Percentiles rank a stretch among this genome's conserved stretches.
phyloP scores from a whole-genome alignment of 805 yeast genomes.

The Sungouiozyma ichnusensis region DNA sequence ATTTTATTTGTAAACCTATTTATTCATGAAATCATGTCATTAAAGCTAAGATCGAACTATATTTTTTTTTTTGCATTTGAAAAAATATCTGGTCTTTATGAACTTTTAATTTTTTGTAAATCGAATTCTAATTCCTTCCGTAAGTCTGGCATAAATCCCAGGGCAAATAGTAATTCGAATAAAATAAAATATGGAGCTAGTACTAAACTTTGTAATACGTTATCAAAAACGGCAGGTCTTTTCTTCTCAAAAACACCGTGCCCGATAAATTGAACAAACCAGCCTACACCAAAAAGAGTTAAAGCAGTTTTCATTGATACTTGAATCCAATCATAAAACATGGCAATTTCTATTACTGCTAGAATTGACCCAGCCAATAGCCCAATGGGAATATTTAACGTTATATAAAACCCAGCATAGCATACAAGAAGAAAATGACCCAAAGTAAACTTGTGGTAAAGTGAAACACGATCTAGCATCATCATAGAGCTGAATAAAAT shows the following conservation, averaged over 20 bases:
- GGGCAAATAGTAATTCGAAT: constrained; percentile 58
- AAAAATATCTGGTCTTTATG: too few relatives aligned
- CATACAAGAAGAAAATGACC: constrained; percentile 37
- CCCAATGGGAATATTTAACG: constrained; percentile 45
- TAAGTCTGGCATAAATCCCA: constrained; percentile 48
- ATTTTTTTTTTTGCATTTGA: too few relatives aligned
- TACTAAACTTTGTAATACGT: constrained; percentile 71
- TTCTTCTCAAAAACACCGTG: constrained; percentile 73
- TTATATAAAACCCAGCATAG: constrained; percentile 49
- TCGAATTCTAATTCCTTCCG: constrained; percentile 3
- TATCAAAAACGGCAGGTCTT: constrained; percentile 83
- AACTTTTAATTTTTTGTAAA: not conserved
- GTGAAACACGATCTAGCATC: constrained; percentile 11
- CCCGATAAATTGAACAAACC: constrained; percentile 83
- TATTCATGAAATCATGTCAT: not conserved
- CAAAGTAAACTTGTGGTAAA: constrained; percentile 28
- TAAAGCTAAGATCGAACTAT: too few relatives aligned
- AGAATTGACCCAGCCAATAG: constrained; percentile 34
- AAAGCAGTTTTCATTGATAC: constrained; percentile 9
- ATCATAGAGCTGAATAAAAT: constrained; percentile 44
- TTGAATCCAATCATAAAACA: constrained; percentile 13
- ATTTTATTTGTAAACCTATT: not conserved
- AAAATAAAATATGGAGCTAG: constrained; percentile 86
- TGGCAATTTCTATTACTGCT: constrained; percentile 21
- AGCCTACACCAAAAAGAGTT: constrained; percentile 41